Evolutionary conservation across 306 rosid species (phyloP).

Genomic region (Prunus mume): DNA sequence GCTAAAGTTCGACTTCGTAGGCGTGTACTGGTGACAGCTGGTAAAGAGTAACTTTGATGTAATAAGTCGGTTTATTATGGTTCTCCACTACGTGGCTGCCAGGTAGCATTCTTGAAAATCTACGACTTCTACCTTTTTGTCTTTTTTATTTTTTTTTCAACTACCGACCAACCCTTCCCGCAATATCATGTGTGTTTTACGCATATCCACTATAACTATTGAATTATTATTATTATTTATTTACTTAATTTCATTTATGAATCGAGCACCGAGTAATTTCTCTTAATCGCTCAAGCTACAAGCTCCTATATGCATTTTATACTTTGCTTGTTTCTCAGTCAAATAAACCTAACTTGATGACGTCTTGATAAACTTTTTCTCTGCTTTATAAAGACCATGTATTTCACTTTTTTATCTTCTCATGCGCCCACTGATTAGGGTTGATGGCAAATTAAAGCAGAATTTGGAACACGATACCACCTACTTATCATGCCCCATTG

Average conservation of each 20-base stretch:
- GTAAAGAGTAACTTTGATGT: not conserved
- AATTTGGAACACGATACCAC: not conserved
- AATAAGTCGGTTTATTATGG: not conserved
- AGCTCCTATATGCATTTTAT: too few relatives aligned
- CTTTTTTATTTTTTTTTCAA: constrained; percentile 25
- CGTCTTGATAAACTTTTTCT: too few relatives aligned
- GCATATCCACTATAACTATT: not conserved
- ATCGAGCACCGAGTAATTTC: too few relatives aligned
- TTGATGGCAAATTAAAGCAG: not conserved
- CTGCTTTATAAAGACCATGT: not conserved
- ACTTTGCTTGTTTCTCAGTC: too few relatives aligned
- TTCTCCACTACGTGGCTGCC: not conserved
- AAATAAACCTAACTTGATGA: too few relatives aligned
- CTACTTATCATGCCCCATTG: not conserved
- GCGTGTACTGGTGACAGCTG: not conserved
- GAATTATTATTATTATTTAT: not conserved
- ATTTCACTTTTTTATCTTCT: not conserved
- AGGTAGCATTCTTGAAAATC: not conserved
- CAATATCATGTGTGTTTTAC: not conserved
- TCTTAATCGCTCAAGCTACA: too few relatives aligned
- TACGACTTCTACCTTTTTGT: not conserved
- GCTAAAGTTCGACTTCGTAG: not conserved
- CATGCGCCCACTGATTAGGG: not conserved
- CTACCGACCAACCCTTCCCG: not conserved
- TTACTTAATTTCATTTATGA: not conserved